These are phyloP conservation scores for Zalaria obscura DNA, from an alignment of 2,329 filamentous ascomycete species.

Conservation along the genomic window DNA sequence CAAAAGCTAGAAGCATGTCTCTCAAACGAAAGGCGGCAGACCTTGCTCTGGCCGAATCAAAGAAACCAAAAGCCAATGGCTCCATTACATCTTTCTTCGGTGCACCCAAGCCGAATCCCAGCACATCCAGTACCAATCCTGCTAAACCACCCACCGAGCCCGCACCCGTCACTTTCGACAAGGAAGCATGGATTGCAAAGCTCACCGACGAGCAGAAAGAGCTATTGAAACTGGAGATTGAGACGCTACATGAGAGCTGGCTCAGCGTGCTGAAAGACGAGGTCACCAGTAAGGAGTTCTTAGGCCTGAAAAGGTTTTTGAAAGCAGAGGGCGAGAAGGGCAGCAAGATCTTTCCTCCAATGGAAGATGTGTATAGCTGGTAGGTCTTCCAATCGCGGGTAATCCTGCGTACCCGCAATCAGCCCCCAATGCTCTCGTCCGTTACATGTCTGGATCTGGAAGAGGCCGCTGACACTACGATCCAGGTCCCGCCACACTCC, in stretches of 20 bases:
- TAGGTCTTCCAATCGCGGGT: slow-evolving; percentile 26
- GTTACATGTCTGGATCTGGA: too few relatives aligned
- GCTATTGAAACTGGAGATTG: slow-evolving; percentile 76
- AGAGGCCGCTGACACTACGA: not conserved
- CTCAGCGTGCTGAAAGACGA: slow-evolving; percentile 80
- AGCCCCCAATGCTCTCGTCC: slow-evolving; percentile 1
- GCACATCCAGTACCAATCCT: slow-evolving; percentile 16
- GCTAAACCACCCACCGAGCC: slow-evolving; percentile 15
- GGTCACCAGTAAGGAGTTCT: slow-evolving; percentile 61
- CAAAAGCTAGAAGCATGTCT: slow-evolving; percentile 22
- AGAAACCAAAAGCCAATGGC: slow-evolving; percentile 45
- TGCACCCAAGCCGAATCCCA: slow-evolving; percentile 40
- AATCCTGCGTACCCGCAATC: not conserved
- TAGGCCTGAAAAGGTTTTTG: slow-evolving; percentile 78
- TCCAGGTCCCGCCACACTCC: slow-evolving; percentile 85
- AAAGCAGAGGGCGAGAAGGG: slow-evolving; percentile 59
- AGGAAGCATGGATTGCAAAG: slow-evolving; percentile 72
- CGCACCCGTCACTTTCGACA: slow-evolving; percentile 54
- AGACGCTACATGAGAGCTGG: slow-evolving; percentile 87
- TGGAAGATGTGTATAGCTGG: slow-evolving; percentile 90
- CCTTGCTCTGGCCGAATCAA: slow-evolving; percentile 27
- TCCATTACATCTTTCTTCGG: slow-evolving; percentile 87
- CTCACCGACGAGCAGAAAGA: slow-evolving; percentile 70
- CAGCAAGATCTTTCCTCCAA: slow-evolving; percentile 74
- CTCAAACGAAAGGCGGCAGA: slow-evolving; percentile 37